Percentiles rank a stretch among this genome's conserved stretches.
These are phyloP conservation scores for Neofusicoccum laricinum DNA, from an alignment of 2,329 filamentous ascomycete species.

Conservation along the genomic window DNA sequence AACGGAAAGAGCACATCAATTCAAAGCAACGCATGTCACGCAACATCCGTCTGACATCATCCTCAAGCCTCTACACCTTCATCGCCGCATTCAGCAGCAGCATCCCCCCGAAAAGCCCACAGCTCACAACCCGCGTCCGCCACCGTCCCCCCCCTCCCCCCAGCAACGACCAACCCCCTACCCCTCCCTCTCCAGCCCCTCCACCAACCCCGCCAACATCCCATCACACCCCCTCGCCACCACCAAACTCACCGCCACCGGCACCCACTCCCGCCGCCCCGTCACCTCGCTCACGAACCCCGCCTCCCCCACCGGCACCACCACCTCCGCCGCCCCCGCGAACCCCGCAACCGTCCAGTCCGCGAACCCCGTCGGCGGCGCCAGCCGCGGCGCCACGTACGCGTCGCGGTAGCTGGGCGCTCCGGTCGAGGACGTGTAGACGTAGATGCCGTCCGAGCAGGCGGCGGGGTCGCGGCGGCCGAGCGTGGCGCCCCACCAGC, in stretches of 20 bases:
- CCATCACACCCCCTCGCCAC: background rate
- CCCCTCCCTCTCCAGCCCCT: background rate
- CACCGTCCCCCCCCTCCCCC: too few species aligned
- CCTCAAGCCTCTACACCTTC: too few species aligned
- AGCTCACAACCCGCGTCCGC: too few species aligned
- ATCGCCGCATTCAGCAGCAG: too few species aligned
- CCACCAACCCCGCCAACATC: background rate
- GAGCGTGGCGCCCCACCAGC: background rate
- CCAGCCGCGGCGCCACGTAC: background rate
- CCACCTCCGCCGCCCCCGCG: background rate
- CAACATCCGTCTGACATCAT: background rate
- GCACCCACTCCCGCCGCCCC: background rate
- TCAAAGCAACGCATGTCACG: slow-evolving; percentile 2
- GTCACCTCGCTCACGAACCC: background rate
- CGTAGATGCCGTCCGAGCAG: background rate
- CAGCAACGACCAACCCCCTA: too few species aligned
- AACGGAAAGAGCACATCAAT: background rate
- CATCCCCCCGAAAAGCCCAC: too few species aligned
- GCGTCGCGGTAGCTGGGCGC: background rate
- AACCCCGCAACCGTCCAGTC: background rate
- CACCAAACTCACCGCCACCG: background rate
- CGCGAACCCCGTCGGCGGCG: background rate
- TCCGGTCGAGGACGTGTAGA: background rate
- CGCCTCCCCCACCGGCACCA: background rate
- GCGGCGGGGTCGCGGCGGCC: background rate